phyloP scores from a whole-genome alignment of 306 rosid species.

The Ceratonia siliqua region DNA sequence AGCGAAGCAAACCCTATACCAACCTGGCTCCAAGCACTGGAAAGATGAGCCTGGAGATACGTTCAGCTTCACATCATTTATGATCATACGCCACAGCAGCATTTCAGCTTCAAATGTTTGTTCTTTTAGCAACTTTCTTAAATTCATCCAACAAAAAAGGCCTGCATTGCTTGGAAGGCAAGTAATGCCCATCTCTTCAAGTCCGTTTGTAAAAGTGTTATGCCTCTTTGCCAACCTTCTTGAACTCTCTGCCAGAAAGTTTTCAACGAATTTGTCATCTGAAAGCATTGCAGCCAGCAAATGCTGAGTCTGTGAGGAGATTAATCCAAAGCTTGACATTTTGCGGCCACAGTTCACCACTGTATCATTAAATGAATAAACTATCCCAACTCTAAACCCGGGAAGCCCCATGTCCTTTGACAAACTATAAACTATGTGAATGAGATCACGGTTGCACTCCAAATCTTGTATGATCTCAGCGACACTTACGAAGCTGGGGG shows the following conservation, averaged over 20 bases:
- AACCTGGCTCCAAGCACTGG: constrained; percentile 75
- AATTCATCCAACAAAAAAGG: constrained; percentile 81
- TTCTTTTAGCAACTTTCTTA: constrained; percentile 53
- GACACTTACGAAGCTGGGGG: constrained; percentile 54
- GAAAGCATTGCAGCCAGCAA: constrained; percentile 66
- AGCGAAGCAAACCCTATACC: constrained; percentile 93
- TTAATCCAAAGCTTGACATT: constrained; percentile 91
- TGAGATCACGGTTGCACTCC: constrained; percentile 56
- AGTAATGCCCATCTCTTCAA: constrained; percentile 58
- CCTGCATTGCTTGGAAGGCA: constrained; percentile 80
- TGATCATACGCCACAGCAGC: constrained; percentile 65
- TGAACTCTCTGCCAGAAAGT: constrained; percentile 50
- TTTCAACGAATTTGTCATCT: constrained; percentile 53
- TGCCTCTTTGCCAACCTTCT: constrained; percentile 56
- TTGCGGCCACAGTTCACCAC: constrained; percentile 59
- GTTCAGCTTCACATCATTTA: constrained; percentile 75
- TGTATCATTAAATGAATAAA: constrained; percentile 72
- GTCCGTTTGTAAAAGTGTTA: constrained; percentile 44
- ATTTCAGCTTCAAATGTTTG: constrained; percentile 67
- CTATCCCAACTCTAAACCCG: constrained; percentile 80
- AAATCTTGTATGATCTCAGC: constrained; percentile 59
- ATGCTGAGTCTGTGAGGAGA: constrained; percentile 78
- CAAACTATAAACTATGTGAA: constrained; percentile 76
- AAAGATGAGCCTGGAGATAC: constrained; percentile 88
- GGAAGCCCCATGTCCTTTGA: constrained; percentile 95